Evolutionary conservation across 2,329 filamentous ascomycete species (phyloP), one percentile per base, ranked within the genome.

Genomic region (Aureobasidium leucospermi): DNA sequence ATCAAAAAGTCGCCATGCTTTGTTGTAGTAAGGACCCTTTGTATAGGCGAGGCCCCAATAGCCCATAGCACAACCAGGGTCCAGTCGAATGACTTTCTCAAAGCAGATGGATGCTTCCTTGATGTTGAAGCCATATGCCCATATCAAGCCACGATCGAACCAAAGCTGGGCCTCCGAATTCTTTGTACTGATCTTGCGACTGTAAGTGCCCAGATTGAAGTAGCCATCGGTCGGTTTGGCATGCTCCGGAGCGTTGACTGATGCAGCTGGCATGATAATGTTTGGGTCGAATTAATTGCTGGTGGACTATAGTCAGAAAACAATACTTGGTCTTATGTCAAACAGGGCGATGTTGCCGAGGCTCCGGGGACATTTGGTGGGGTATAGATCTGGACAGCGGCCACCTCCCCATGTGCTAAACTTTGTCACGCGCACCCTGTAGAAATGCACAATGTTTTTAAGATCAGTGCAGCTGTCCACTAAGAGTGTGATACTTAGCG

Each of bases 41-140:
- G 85, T 78, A 68, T 88, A 90, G 0, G 88, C 85, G 5, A 88
- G 72, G 0, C 86, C 86, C 86, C 86, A 89, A 66, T 86, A 81
- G 4, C 83, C 85, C 76, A 89, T 84, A 32, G 80, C 78, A 60
- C 82, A 87, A 1, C 69, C 64, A 0, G 73, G 63, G 63, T 89
- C 86, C 47, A 75, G 68, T 1, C 70, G 69, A 32, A 83, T 78
- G n/a, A 83, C 85, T 7, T 75, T 74, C 65, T 85, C 75, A 66
- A 89, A 89, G 71, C 86, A 89, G 45, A 73, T 74, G 4, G 78
- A 79, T 0, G 86, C 81, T 69, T 90, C 88, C 63, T 87, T 85
- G 67, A 90, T 87, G 67, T 91, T 90, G 75, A 92, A 92, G 28
- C 77, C 85, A 70, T 87, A 91, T 46, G 78, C 79, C 88, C 88